Evolutionary conservation across 1,284 basidiomycete genomes (phyloP).

Genomic region (Austroboletus rostrupii): DNA sequence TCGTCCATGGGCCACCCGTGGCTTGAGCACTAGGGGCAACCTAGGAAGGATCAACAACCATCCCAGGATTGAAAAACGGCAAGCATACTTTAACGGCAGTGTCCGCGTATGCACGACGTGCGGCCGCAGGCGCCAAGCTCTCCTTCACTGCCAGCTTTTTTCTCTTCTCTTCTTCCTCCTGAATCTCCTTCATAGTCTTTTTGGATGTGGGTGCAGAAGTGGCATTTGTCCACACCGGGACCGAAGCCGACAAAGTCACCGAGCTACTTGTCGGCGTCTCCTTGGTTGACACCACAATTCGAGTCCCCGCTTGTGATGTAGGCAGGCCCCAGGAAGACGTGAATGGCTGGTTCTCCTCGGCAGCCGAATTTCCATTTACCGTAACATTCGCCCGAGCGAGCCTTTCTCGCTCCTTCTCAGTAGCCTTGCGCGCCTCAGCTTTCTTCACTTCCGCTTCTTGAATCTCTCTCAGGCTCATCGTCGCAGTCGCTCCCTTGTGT

Average conservation of each 20-base stretch:
- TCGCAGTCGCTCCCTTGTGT: conserved; percentile 38
- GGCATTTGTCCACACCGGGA: conserved; percentile 66
- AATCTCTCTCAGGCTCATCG: conserved; percentile 87
- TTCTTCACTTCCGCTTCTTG: conserved; percentile 90
- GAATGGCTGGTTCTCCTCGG: conserved; percentile 59
- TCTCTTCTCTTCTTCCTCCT: conserved; percentile 90
- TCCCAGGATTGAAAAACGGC: background rate
- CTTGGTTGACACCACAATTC: conserved; percentile 39
- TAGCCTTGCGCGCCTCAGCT: conserved; percentile 69
- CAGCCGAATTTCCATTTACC: conserved; percentile 28
- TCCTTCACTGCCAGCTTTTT: conserved; percentile 70
- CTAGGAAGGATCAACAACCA: conserved; percentile 17
- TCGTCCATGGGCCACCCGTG: conserved; percentile 73
- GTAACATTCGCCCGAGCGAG: conserved; percentile 48
- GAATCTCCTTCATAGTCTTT: conserved; percentile 98
- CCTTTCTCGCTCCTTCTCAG: conserved; percentile 62
- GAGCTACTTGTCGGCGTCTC: conserved; percentile 41
- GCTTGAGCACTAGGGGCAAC: conserved; percentile 20
- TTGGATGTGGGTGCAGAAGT: conserved; percentile 56
- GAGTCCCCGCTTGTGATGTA: conserved; percentile 65
- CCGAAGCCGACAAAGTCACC: conserved; percentile 26
- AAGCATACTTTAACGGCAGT: conserved; percentile 65
- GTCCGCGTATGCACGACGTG: conserved; percentile 77
- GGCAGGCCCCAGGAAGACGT: conserved; percentile 77
- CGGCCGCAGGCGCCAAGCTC: conserved; percentile 48